Percentiles rank a stretch among this genome's conserved stretches.
Evolutionary conservation across 2,329 filamentous ascomycete species (phyloP).

Genomic region (Didymellaceae sp.): DNA sequence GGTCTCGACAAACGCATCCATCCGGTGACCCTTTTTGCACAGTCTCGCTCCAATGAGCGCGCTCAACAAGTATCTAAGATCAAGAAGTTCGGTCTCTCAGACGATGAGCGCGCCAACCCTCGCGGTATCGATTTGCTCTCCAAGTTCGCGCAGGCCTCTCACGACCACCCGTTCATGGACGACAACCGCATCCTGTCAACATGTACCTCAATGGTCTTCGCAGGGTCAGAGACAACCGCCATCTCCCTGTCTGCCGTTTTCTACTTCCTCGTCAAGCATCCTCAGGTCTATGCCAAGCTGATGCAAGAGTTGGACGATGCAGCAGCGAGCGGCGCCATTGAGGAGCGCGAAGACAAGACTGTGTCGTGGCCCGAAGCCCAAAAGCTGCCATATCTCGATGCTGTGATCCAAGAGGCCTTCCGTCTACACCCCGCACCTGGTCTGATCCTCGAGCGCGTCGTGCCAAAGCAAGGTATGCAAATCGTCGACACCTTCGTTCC

Average conservation of each 20-base stretch:
- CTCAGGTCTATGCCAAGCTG: conserved; percentile 61
- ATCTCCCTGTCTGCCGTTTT: conserved; percentile 75
- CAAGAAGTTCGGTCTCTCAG: conserved; percentile 50
- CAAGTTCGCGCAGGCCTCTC: conserved; percentile 73
- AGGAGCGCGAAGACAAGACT: conserved; percentile 57
- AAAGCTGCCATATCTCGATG: conserved; percentile 76
- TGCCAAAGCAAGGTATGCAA: conserved; percentile 68
- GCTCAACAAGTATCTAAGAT: conserved; percentile 60
- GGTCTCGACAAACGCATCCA: conserved; percentile 73
- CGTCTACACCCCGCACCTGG: conserved; percentile 77
- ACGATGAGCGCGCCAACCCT: conserved; percentile 38
- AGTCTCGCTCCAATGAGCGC: conserved; percentile 70
- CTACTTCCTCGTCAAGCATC: conserved; percentile 74
- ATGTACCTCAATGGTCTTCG: conserved; percentile 74
- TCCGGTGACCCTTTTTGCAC: conserved; percentile 75
- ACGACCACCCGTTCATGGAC: conserved; percentile 74
- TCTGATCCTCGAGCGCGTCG: conserved; percentile 74
- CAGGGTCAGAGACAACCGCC: conserved; percentile 80
- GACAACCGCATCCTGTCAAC: conserved; percentile 73
- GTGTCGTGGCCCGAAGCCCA: conserved; percentile 75
- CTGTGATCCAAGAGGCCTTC: conserved; percentile 79
- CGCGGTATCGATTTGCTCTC: conserved; percentile 67
- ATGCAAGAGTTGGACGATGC: conserved; percentile 69
- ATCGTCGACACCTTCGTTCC: conserved; percentile 68
- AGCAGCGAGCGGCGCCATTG: conserved; percentile 57